Evolutionary conservation across 345 rosid genomes (phyloP).

Genomic region (Camelina sativa): DNA sequence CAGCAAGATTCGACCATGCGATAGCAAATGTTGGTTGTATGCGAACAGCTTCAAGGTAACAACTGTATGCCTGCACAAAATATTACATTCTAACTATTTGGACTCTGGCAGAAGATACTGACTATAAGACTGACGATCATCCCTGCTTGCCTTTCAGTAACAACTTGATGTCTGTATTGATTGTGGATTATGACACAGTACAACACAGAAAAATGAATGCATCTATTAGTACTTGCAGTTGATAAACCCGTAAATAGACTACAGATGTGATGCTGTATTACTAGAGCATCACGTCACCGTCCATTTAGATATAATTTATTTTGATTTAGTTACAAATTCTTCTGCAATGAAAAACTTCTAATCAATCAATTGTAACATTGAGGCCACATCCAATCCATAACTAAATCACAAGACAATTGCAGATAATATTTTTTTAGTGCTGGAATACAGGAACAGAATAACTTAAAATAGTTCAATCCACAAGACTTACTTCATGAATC

Average conservation of each 20-base stretch:
- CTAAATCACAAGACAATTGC: slow-evolving; percentile 33
- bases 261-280: slow-evolving; percentile 40
- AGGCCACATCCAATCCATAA: slow-evolving; percentile 18
- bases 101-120: slow-evolving; percentile 70
- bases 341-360: slow-evolving; percentile 12
- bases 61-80: slow-evolving; percentile 98
- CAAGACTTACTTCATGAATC: slow-evolving; percentile 86
- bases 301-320: slow-evolving; percentile 27
- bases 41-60: slow-evolving; percentile 92
- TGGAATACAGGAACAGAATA: slow-evolving; percentile 19
- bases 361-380: slow-evolving; percentile 12
- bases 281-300: slow-evolving; percentile 36
- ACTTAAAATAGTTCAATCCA: background rate
- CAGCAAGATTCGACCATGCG: slow-evolving; percentile 99
- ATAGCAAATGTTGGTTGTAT: slow-evolving; percentile 98
- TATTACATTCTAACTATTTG: slow-evolving; percentile 73
- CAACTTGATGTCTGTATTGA: slow-evolving; percentile 71
- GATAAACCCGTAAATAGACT: slow-evolving; percentile 42
- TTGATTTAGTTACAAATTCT: slow-evolving; percentile 17
- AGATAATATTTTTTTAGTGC: slow-evolving; percentile 23
- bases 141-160: slow-evolving; percentile 73
- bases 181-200: slow-evolving; percentile 66
- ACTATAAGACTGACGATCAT: slow-evolving; percentile 86
- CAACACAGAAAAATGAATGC: slow-evolving; percentile 74
- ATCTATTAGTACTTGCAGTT: slow-evolving; percentile 62